Evolutionary conservation across 164 flowering plant genomes (phyloP), one percentile per base, ranked within the genome.

Genomic region (Cinnamomum chago): DNA sequence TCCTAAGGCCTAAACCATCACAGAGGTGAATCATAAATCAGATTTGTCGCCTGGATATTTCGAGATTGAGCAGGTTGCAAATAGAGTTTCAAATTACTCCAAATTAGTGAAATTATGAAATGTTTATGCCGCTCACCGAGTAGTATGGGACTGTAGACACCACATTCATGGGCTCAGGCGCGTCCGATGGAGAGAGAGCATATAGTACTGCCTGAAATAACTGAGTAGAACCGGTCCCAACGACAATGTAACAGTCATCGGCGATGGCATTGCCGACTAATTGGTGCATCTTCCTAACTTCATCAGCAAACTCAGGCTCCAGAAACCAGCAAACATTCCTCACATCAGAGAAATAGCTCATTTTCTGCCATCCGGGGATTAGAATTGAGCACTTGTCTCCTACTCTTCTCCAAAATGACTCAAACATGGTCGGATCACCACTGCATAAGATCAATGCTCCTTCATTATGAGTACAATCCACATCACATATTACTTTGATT

Each of bases 391-490:
- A 72, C 69, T 81, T 82, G 50, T 89, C 92, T 0, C 97, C 97
- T 80, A 75, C 80, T 22, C 73, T 68, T 30, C 81, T 66, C 99
- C 99, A 96, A 66, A 77, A 96, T 14, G 23, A 25, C 76, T 91
- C 94, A 55, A 81, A 96, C 97, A 96, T 89, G 50, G 94, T 96
- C 27, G 99, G 99, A 80, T 96, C 97, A 0, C 99, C 99, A 75
- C 99, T 96, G 91, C 79, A 85, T 72, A 2, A 9, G 47, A 5
- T 40, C 35, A 30, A 30, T 30, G 6, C 35, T 30, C 35, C 35
- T 30, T 30, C 35, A 30, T 30, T 30, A 5, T 30, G 35, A 30
- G 35, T 30, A 30, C 35, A 30, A 30, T 30, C 35, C 35, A 4
- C 35, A 4, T 4, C 5, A 30, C 35, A 4, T 30, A 30, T 30